Base-by-base conservation (phyloP, 2,329 filamentous ascomycete genomes). In the Plectosphaerella sp. region DNA sequence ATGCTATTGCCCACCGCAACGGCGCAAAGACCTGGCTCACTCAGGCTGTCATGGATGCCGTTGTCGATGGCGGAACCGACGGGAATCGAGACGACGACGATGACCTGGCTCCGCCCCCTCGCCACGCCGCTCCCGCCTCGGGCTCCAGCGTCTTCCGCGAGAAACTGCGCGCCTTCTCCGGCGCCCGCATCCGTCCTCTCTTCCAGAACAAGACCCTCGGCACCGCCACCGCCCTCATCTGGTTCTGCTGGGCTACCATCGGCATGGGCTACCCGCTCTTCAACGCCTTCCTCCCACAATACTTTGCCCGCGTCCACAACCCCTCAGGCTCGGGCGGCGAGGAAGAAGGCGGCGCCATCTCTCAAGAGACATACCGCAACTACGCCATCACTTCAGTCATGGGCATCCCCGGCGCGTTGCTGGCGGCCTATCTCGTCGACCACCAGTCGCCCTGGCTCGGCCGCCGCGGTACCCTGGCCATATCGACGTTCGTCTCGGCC, bases 281-380 rank as follows among this genome's bases (percentile, higher is more conserved):
- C 79, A 94, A 94, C 67, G 87, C 88, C 49, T 95, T 95, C 70
- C 77, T 96, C n/a, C 91, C 91, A 0, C 88, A 94, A 59, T 94
- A 94, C 63, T 82, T 95, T 54, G 81, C 84, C 22, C 79, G 39
- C 20, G 22, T 46, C 22, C 22, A 33, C 22, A 46, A 46, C 43
- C 43, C 43, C 43, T n/a, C 83, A 52, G 78, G 28, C 28, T 10
- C 28, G 4, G 70, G 70, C 35, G 73, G 58, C 16, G 58, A 56
- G 12, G 48, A 53, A 42, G 52, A 56, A 8, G 50, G 56, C 15
- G 60, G 64, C 16, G 58, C 61, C 35, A 72, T 78, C 51, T 73
- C 75, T 4, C 64, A 67, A 54, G 71, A 72, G 20, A 81, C 83
- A 0, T 95, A 94, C 72, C 85, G 88, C 55, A 90, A 91, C 75